A percentile compares a stretch with the other conserved stretches of the same genome.
phyloP scores from a whole-genome alignment of 2,329 filamentous ascomycete species.

The Botrytis sinoallii region DNA sequence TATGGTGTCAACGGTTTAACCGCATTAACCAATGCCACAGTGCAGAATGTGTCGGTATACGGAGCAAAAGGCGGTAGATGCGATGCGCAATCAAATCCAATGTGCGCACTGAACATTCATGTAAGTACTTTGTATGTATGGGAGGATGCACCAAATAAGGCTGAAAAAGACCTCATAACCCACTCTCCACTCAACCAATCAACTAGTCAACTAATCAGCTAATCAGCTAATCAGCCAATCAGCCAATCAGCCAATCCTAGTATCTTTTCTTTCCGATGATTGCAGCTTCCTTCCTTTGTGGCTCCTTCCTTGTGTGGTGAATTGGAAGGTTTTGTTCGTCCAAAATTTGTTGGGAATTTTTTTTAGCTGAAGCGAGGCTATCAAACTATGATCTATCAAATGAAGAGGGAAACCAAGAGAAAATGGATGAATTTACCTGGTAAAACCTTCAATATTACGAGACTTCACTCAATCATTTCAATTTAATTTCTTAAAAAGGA shows the following conservation, averaged over 20 bases:
- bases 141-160: slow-evolving; percentile 1
- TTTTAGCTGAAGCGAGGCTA: neutral
- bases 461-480: neutral
- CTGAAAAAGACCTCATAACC: neutral
- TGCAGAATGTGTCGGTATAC: neutral
- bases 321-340: neutral
- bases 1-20: neutral
- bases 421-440: neutral
- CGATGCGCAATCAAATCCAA: neutral
- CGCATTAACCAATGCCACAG: neutral
- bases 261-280: too few relatives aligned
- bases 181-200: neutral
- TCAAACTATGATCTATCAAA: neutral
- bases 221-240: neutral
- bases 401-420: neutral
- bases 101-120: neutral
- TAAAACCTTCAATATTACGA: neutral
- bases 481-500: neutral
- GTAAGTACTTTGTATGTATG: too few relatives aligned
- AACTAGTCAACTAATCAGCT: too few relatives aligned
- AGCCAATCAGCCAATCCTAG: neutral
- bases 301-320: neutral
- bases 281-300: neutral
- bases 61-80: neutral
- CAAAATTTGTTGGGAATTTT: slow-evolving; percentile 9